A percentile compares a stretch with the other conserved stretches of the same genome.
Evolutionary conservation across 2,329 filamentous ascomycete species (phyloP).

Genomic region (Raffaelea ambrosiae): DNA sequence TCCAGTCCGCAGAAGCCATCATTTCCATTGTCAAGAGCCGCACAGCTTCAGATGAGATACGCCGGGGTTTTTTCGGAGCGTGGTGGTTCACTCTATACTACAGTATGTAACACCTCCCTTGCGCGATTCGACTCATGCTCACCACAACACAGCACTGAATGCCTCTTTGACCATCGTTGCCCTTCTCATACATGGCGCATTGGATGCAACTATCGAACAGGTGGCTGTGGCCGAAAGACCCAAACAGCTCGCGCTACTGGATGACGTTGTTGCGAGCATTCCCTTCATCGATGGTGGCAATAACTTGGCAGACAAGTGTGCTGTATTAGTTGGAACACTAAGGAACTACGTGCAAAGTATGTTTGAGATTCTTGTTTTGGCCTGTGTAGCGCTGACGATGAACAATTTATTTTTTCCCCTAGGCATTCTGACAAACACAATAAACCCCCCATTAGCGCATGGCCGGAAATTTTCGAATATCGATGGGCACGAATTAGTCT

Average conservation of each 20-base stretch:
- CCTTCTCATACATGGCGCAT: not conserved
- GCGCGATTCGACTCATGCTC: not conserved
- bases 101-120: slow-evolving; percentile 13
- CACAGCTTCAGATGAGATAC: slow-evolving; percentile 7
- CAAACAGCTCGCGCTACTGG: not conserved
- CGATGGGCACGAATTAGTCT: too few species aligned
- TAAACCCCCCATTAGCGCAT: too few species aligned
- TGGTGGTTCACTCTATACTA: slow-evolving; percentile 25
- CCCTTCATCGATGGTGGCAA: not conserved
- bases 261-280: not conserved
- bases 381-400: too few species aligned
- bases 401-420: too few species aligned
- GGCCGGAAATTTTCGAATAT: too few species aligned
- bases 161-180: slow-evolving; percentile 12
- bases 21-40: slow-evolving; percentile 15
- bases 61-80: slow-evolving; percentile 16
- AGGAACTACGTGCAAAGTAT: not conserved
- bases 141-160: slow-evolving; percentile 15
- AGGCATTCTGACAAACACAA: too few species aligned
- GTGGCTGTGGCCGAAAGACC: not conserved
- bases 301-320: not conserved
- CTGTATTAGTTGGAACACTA: not conserved
- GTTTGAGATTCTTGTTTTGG: too few species aligned
- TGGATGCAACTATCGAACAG: not conserved
- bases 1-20: slow-evolving; percentile 12